A percentile compares a stretch with the other conserved stretches of the same genome.
Evolutionary conservation across 768 basidiomycete genomes (phyloP).

Genomic region (Tricholoma hemisulphureum): DNA sequence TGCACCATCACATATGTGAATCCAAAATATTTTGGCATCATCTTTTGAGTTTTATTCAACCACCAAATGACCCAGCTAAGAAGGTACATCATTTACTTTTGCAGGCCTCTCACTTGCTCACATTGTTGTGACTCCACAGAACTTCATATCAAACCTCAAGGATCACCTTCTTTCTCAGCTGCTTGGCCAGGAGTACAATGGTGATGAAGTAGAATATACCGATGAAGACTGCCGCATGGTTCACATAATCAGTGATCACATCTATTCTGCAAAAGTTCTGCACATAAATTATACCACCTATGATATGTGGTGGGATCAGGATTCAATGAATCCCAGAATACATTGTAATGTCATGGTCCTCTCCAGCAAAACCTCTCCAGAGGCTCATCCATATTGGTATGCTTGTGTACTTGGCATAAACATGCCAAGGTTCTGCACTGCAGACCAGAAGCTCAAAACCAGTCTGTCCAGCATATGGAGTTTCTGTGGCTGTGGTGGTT

Average conservation of each 20-base stretch:
- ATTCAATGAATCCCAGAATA: constrained; percentile 33
- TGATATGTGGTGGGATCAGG: too few relatives aligned
- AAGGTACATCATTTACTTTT: neutral
- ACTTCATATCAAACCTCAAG: constrained; percentile 27
- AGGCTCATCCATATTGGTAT: constrained; percentile 34
- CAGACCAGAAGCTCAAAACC: neutral
- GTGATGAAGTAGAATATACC: constrained; percentile 8
- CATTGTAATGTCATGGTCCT: constrained; percentile 34
- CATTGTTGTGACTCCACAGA: constrained; percentile 10
- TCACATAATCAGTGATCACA: constrained; percentile 16
- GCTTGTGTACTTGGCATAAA: constrained; percentile 26
- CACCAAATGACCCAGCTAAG: neutral
- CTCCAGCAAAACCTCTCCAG: constrained; percentile 17
- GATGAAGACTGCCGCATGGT: constrained; percentile 4
- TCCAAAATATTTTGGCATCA: too few relatives aligned
- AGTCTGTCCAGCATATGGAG: neutral
- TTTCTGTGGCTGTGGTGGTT: too few relatives aligned
- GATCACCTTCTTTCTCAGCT: constrained; percentile 14
- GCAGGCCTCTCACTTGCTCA: neutral
- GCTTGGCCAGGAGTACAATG: constrained; percentile 12
- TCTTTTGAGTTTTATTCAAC: neutral
- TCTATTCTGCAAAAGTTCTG: constrained; percentile 20
- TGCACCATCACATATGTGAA: too few relatives aligned
- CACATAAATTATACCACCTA: constrained; percentile 43
- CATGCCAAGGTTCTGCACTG: constrained; percentile 26